These are phyloP conservation scores for Xenoacremonium recifei DNA, from an alignment of 2,329 filamentous ascomycete genomes.

Conservation along the genomic window DNA sequence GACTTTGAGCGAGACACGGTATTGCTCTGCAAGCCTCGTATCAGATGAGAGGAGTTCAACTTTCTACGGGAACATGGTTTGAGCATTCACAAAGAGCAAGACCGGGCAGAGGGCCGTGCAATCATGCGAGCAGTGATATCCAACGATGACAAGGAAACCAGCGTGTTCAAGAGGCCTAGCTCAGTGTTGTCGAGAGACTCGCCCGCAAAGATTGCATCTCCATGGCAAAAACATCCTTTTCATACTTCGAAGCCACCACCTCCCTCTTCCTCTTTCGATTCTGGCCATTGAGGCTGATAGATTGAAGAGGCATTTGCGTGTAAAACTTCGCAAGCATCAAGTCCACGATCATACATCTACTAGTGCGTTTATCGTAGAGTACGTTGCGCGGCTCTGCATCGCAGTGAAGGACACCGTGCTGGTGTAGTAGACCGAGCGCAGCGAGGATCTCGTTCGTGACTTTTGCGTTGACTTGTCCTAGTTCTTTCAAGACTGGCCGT, in stretches of 20 bases:
- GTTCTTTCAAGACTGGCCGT: conserved; percentile 2
- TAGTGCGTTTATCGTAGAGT: conserved; percentile 23
- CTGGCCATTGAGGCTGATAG: conserved; percentile 13
- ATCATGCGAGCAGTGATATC: no score
- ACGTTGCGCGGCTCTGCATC: conserved; percentile 32
- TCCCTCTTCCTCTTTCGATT: conserved; percentile 27
- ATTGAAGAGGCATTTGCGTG: conserved; percentile 17
- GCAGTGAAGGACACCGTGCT: conserved; percentile 22
- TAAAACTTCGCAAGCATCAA: conserved; percentile 28
- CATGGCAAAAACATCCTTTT: conserved; percentile 16
- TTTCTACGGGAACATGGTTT: no score
- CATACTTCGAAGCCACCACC: conserved; percentile 8
- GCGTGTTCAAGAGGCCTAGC: no score
- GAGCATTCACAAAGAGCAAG: no score
- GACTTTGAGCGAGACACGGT: no score
- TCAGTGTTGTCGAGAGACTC: conserved; percentile 3
- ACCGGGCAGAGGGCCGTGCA: no score
- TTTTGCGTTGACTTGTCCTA: neutral
- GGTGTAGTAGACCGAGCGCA: conserved; percentile 12
- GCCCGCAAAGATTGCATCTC: conserved; percentile 12
- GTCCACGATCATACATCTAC: conserved; percentile 31
- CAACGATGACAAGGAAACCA: no score
- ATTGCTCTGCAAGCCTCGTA: no score
- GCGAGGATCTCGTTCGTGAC: conserved; percentile 5
- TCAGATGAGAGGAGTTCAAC: no score